These are phyloP conservation scores for Laburnicola sp. DNA, from an alignment of 2,329 filamentous ascomycete species.

Conservation along the genomic window DNA sequence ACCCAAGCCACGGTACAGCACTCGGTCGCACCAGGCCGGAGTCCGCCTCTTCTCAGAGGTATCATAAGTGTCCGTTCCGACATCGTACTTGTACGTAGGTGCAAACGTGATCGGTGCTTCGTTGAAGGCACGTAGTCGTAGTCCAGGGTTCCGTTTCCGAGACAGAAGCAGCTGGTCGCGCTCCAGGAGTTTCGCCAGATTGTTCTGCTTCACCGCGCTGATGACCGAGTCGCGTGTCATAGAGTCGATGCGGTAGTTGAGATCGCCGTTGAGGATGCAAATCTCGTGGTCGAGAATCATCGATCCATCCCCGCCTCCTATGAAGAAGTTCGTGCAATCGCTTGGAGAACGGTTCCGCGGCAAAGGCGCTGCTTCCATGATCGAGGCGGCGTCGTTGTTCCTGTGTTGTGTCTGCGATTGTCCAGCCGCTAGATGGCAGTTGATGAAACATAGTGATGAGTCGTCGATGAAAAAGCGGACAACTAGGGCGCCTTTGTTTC, in stretches of 20 bases:
- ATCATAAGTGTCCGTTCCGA: slow-evolving; percentile 92
- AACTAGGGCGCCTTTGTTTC: slow-evolving; percentile 93
- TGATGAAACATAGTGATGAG: slow-evolving; percentile 92
- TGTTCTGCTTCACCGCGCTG: slow-evolving; percentile 76
- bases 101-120: slow-evolving; percentile 89
- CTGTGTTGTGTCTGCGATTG: slow-evolving; percentile 87
- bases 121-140: slow-evolving; percentile 85
- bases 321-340: slow-evolving; percentile 73
- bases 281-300: slow-evolving; percentile 97
- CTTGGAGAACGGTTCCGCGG: slow-evolving; percentile 69
- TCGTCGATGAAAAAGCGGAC: slow-evolving; percentile 94
- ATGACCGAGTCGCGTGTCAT: slow-evolving; percentile 95
- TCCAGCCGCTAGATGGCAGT: slow-evolving; percentile 94
- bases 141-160: slow-evolving; percentile 83
- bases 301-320: slow-evolving; percentile 89
- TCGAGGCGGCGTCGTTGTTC: slow-evolving; percentile 88
- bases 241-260: slow-evolving; percentile 98
- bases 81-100: slow-evolving; percentile 98
- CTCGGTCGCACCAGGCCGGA: slow-evolving; percentile 93
- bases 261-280: slow-evolving; percentile 92
- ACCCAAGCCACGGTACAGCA: slow-evolving; percentile 81
- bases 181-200: slow-evolving; percentile 83
- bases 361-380: slow-evolving; percentile 79
- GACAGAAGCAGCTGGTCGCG: slow-evolving; percentile 91
- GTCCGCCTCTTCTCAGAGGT: slow-evolving; percentile 91